A percentile compares a stretch with the other conserved stretches of the same genome.
These are phyloP conservation scores for Scolecobasidium constrictum DNA, from an alignment of 2,329 filamentous ascomycete species.

Conservation along the genomic window DNA sequence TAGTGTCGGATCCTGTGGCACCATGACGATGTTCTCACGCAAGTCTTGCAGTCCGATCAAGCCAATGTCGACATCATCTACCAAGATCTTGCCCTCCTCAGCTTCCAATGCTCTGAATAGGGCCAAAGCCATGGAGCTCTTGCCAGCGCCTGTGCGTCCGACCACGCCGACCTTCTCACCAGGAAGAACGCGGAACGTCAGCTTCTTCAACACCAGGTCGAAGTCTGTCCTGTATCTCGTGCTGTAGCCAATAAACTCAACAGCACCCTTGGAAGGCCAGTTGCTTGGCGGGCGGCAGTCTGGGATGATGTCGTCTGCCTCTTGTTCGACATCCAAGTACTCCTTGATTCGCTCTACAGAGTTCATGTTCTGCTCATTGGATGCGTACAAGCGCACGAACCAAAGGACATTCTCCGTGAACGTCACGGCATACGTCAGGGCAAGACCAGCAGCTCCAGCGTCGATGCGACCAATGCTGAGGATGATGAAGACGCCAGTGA, in stretches of 20 bases:
- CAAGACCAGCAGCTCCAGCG: slow-evolving; percentile 83
- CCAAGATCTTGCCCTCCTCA: slow-evolving; percentile 76
- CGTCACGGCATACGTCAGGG: slow-evolving; percentile 88
- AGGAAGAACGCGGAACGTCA: slow-evolving; percentile 77
- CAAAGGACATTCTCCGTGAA: slow-evolving; percentile 96
- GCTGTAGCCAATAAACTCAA: slow-evolving; percentile 82
- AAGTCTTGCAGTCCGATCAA: slow-evolving; percentile 86
- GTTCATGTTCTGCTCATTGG: slow-evolving; percentile 99
- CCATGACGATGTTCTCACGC: slow-evolving; percentile 89
- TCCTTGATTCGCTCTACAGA: slow-evolving; percentile 96
- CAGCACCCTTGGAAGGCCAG: slow-evolving; percentile 78
- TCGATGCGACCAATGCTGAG: slow-evolving; percentile 73
- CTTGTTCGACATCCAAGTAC: slow-evolving; percentile 92
- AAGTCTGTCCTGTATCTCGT: slow-evolving; percentile 83
- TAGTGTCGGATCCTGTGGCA: slow-evolving; percentile 90
- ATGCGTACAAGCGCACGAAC: slow-evolving; percentile 87
- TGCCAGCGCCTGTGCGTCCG: slow-evolving; percentile 88
- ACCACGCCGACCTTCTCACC: slow-evolving; percentile 94
- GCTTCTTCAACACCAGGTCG: slow-evolving; percentile 70
- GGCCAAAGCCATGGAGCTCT: slow-evolving; percentile 87
- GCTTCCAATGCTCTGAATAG: slow-evolving; percentile 91
- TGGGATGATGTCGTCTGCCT: slow-evolving; percentile 67
- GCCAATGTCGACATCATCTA: slow-evolving; percentile 86
- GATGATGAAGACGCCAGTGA: slow-evolving; percentile 84
- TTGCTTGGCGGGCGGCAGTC: slow-evolving; percentile 64